These are phyloP conservation scores for Prunella vulgaris DNA, from an alignment of 257 asterid species.

Conservation along the genomic window DNA sequence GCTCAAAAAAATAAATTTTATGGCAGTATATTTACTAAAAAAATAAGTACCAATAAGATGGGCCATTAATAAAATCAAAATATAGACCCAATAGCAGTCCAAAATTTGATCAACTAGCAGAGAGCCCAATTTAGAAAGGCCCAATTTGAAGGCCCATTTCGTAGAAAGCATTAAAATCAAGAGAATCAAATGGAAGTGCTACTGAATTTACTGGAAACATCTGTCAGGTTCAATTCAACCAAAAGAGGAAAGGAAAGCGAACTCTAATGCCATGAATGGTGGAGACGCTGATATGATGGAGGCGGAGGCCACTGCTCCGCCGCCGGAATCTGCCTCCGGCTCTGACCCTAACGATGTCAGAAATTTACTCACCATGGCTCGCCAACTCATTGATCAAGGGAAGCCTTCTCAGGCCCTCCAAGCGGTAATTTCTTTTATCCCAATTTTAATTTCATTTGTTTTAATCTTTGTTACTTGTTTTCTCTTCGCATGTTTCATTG, in stretches of 20 bases:
- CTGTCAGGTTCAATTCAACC: slow-evolving; percentile 18
- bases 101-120: background rate
- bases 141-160: no score
- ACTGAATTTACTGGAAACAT: slow-evolving; percentile 50
- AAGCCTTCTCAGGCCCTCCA: slow-evolving; percentile 90
- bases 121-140: slow-evolving; percentile 14
- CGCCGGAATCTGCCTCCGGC: slow-evolving; percentile 17
- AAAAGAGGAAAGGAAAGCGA: background rate
- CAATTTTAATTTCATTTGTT: background rate
- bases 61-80: no score
- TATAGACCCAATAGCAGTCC: background rate
- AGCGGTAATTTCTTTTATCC: slow-evolving; percentile 42
- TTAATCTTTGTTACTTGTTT: background rate
- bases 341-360: slow-evolving; percentile 40
- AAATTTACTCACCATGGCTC: slow-evolving; percentile 61
- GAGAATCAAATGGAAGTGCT: slow-evolving; percentile 2
- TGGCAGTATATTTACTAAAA: no score
- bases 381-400: slow-evolving; percentile 68
- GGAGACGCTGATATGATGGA: slow-evolving; percentile 78
- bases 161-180: background rate
- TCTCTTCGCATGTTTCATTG: background rate
- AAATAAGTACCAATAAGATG: no score
- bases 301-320: slow-evolving; percentile 37
- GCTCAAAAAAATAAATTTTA: no score
- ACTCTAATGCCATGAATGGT: slow-evolving; percentile 54